Percentiles rank a stretch among this genome's conserved stretches.
Conservation (phyloP, 1,284 basidiomycete genomes). For the Pyrrhoderma noxium region DNA sequence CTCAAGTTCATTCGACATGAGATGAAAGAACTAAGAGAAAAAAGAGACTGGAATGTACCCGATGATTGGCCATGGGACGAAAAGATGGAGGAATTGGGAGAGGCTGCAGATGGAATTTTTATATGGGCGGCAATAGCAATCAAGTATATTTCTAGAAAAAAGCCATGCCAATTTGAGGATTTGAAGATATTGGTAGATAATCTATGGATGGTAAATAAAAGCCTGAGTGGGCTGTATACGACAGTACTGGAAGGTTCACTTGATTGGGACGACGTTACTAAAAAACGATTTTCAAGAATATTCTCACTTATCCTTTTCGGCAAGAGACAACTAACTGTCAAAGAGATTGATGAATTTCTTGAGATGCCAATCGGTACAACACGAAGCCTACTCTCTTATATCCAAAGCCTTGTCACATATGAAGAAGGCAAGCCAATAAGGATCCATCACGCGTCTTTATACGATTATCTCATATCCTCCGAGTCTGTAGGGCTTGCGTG, state of each 20-base stretch:
- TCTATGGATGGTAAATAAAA: not conserved
- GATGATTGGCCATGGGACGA: not conserved
- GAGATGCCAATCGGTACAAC: not conserved
- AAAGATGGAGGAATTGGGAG: slow-evolving; percentile 20
- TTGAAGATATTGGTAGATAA: no score
- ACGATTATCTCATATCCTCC: not conserved
- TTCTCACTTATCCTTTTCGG: not conserved
- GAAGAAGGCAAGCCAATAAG: not conserved
- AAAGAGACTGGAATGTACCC: no score
- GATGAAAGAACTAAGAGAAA: no score
- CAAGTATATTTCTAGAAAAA: no score
- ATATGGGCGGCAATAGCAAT: slow-evolving; percentile 27
- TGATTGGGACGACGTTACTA: not conserved
- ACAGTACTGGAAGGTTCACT: not conserved
- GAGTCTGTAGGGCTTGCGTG: not conserved
- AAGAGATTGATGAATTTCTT: not conserved
- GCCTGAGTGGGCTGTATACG: not conserved
- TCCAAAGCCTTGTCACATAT: not conserved
- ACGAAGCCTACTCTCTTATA: no score
- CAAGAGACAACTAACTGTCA: not conserved
- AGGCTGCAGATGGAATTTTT: slow-evolving; percentile 24
- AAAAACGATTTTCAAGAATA: not conserved
- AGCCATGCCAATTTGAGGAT: no score
- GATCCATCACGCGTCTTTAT: not conserved
- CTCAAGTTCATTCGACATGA: no score